Evolutionary conservation across 1,139 yeast genomes (phyloP), one percentile per base, ranked within the genome.

Genomic region (Scheffersomyces illinoinensis): DNA sequence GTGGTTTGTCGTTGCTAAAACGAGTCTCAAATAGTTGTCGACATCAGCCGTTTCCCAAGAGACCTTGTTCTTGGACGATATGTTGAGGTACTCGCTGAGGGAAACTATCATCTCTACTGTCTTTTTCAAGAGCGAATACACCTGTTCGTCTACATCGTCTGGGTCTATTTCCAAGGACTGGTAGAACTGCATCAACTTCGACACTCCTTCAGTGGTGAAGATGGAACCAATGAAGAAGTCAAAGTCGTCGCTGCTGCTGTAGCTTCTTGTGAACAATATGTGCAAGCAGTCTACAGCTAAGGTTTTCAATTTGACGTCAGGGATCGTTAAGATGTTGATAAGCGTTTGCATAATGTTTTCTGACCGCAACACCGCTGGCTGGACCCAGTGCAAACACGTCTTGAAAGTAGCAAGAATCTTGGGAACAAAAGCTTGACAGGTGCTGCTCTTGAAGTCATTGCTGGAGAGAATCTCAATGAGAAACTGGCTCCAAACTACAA

Each of bases 21-120:
- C 93, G 50, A 96, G 81, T 58, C 84, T 82, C 61, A 93, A 80
- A 69, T 91, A 95, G 56, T 85, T 85, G 47, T 77, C 79, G 5
- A 88, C 76, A 68, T 89, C 91, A 1, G 89, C 79, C 46, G 78
- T 75, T 21, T 81, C 84, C 85, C 83, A 81, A 26, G 74, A 72
- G 21, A 82, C 71, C 61, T 76, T 71, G 59, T 76, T 73, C 57
- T 79, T 79, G 26, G 77, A 70, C 23, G 77, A 73, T 5, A 82
- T 74, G 62, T 85, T 87, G 59, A 90, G 77, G 70, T 87, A 88
- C 66, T 90, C 97, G 66, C 97, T 92, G 51, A 95, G 78, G 1
- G 96, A 92, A 50, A 95, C 97, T 55, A 93, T 86, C 91, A 95
- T 90, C 71, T 96, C 99, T 5, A 93, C 97, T 23, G 95, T 84